Conservation (phyloP, 2,329 filamentous ascomycete genomes). For the Proliferodiscus dingleyae region DNA sequence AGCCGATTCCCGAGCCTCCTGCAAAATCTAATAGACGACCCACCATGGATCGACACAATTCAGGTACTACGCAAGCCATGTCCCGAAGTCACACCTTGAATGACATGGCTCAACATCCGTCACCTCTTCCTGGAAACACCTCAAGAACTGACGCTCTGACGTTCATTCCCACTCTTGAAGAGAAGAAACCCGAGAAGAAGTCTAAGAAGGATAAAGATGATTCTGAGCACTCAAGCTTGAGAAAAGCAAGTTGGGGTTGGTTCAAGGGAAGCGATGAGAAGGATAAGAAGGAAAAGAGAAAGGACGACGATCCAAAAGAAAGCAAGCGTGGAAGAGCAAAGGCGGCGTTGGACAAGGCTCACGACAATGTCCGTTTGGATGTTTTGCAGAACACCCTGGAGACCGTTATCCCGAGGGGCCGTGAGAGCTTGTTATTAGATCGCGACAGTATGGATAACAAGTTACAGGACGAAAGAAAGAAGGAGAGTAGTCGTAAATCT, state of each 20-base stretch:
- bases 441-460: constrained; percentile 68
- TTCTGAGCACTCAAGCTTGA: constrained; percentile 53
- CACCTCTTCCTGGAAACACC: constrained; percentile 64
- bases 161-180: constrained; percentile 75
- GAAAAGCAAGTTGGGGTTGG: constrained; percentile 84
- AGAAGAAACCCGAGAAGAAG: constrained; percentile 70
- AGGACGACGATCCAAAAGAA: constrained; percentile 52
- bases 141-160: constrained; percentile 73
- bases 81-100: constrained; percentile 35
- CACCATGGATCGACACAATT: constrained; percentile 30
- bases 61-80: constrained; percentile 17
- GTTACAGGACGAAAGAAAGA: constrained; percentile 76
- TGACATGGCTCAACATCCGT: constrained; percentile 60
- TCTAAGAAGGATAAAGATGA: constrained; percentile 66
- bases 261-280: constrained; percentile 72
- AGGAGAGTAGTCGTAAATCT: constrained; percentile 69
- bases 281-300: constrained; percentile 63
- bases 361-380: constrained; percentile 80
- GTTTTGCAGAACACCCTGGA: constrained; percentile 86
- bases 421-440: constrained; percentile 81
- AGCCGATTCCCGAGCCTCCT: constrained; percentile 41
- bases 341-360: constrained; percentile 49
- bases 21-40: constrained; percentile 43
- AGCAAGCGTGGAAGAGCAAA: constrained; percentile 65
- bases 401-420: constrained; percentile 52